These are phyloP conservation scores for Gracilariopsis chorda DNA, from an alignment of 23 red algal genomes.

Conservation along the genomic window DNA sequence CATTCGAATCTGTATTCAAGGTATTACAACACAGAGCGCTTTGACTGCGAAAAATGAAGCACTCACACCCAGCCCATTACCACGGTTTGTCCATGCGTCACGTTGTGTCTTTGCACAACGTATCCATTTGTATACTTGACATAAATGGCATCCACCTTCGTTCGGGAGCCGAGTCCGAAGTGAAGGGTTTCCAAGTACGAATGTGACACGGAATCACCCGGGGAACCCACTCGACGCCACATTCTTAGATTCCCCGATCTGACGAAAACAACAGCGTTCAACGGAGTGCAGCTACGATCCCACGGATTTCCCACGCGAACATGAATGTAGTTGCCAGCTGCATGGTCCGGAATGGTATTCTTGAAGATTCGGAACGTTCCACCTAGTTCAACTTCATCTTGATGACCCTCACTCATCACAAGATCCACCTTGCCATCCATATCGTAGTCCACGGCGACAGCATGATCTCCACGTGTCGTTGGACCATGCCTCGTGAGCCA, in stretches of 20 bases:
- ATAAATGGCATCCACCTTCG: not conserved
- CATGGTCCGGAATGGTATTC: not conserved
- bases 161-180: conserved; percentile 53
- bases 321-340: conserved; percentile 43
- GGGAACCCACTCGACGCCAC: conserved; percentile 53
- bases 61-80: not conserved
- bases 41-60: too few species aligned
- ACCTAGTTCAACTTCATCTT: not conserved
- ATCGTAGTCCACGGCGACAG: conserved; percentile 60
- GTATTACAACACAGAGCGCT: too few species aligned
- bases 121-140: conserved; percentile 44
- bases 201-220: conserved; percentile 8
- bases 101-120: not conserved
- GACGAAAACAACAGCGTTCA: conserved; percentile 47
- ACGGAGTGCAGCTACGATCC: conserved; percentile 18
- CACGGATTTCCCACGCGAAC: conserved; percentile 44
- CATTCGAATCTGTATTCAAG: too few species aligned
- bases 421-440: conserved; percentile 66
- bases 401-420: conserved; percentile 26
- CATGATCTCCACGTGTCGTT: conserved; percentile 27
- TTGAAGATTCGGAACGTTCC: conserved; percentile 33
- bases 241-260: not conserved
- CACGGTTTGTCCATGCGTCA: not conserved
- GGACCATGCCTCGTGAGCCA: not conserved
- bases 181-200: conserved; percentile 60